A percentile compares a stretch with the other conserved stretches of the same genome.
Evolutionary conservation across 2,329 filamentous ascomycete species (phyloP).

Genomic region (Alternaria panax): DNA sequence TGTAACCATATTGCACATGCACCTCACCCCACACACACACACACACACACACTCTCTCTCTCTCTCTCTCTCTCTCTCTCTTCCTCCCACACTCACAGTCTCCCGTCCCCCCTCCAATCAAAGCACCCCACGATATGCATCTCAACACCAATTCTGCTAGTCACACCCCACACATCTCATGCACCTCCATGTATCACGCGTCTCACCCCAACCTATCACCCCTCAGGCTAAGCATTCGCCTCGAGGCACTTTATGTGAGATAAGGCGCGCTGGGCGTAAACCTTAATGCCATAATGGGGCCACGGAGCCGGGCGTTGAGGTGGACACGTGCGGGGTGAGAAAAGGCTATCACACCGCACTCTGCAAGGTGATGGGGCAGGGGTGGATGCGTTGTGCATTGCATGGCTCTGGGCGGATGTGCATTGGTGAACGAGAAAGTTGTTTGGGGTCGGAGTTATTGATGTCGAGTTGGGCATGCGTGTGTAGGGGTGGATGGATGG

Average conservation of each 20-base stretch:
- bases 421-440: not conserved
- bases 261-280: not conserved
- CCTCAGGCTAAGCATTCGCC: conserved; percentile 1
- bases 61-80: too few species aligned
- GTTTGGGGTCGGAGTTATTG: not conserved
- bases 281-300: not conserved
- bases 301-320: not conserved
- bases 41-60: too few species aligned
- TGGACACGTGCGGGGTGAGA: not conserved
- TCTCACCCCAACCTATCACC: not conserved
- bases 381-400: not conserved
- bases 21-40: too few species aligned
- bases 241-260: not conserved
- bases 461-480: not conserved
- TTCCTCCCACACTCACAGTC: too few species aligned
- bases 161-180: not conserved
- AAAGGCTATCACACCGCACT: not conserved
- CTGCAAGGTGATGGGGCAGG: not conserved
- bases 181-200: not conserved
- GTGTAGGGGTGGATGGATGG: not conserved
- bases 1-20: too few species aligned
- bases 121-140: too few species aligned
- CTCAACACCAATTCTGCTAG: too few species aligned
- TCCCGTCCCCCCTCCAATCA: too few species aligned
- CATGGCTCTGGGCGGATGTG: not conserved